Evolutionary conservation across 2,329 filamentous ascomycete species (phyloP).

Genomic region (Hypoxylon rubiginosum): DNA sequence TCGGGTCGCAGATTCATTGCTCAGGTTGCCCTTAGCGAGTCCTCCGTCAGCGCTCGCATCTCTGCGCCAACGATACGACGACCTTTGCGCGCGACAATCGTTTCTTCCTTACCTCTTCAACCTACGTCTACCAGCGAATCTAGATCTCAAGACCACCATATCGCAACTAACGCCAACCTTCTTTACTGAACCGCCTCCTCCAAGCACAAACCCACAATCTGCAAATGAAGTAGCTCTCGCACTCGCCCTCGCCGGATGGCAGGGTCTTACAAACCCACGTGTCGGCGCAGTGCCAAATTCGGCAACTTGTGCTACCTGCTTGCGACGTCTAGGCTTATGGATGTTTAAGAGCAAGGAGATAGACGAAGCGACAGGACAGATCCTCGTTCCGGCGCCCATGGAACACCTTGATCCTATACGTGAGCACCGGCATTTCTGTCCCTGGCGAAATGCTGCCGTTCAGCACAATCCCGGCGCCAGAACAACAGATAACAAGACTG

Average conservation of each 20-base stretch:
- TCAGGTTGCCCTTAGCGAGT: conserved; percentile 74
- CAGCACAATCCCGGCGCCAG: conserved; percentile 67
- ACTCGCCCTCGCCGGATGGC: conserved; percentile 82
- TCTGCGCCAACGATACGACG: conserved; percentile 75
- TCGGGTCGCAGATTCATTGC: conserved; percentile 64
- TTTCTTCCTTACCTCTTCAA: conserved; percentile 74
- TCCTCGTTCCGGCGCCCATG: conserved; percentile 72
- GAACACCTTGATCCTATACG: conserved; percentile 75
- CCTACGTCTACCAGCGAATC: conserved; percentile 66
- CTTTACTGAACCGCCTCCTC: conserved; percentile 61
- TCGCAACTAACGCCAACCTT: conserved; percentile 67
- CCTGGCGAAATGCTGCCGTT: conserved; percentile 76
- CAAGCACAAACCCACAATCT: conserved; percentile 46
- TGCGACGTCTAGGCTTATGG: conserved; percentile 91
- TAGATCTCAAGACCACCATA: conserved; percentile 66
- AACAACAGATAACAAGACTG: conserved; percentile 58
- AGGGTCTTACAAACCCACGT: conserved; percentile 69
- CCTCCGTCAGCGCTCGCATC: conserved; percentile 68
- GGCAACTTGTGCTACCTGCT: conserved; percentile 85
- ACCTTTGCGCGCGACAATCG: conserved; percentile 66
- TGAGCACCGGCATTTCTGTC: conserved; percentile 87
- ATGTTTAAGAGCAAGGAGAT: conserved; percentile 86
- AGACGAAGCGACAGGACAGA: conserved; percentile 62
- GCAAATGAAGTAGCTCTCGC: conserved; percentile 74
- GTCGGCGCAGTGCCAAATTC: conserved; percentile 76